Conservation (phyloP, 768 basidiomycete species). For the Cystobasidium tubakii region DNA sequence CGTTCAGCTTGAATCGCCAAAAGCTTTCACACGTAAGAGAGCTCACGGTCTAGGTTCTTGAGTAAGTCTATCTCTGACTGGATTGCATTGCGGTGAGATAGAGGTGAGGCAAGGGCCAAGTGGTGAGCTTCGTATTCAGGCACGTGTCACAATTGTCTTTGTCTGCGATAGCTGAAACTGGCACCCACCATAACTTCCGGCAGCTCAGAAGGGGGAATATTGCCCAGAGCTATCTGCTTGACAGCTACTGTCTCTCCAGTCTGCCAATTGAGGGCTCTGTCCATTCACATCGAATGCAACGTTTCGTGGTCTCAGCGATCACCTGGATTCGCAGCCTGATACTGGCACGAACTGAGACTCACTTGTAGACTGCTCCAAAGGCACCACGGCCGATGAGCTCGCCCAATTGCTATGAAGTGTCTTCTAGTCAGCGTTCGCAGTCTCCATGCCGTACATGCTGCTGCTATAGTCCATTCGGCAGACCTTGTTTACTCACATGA, state of each 20-base stretch:
- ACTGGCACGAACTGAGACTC: neutral
- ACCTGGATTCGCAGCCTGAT: neutral
- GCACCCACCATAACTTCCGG: constrained; percentile 85
- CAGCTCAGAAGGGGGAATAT: constrained; percentile 86
- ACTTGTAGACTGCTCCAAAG: constrained; percentile 36
- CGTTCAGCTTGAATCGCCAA: constrained; percentile 11
- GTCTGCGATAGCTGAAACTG: neutral
- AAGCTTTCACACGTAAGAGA: neutral
- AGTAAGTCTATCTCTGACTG: constrained; percentile 95
- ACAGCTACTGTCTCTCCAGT: constrained; percentile 98
- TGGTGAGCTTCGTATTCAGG: constrained; percentile 45
- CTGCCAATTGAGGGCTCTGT: constrained; percentile 54
- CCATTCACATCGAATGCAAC: neutral
- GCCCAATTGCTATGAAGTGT: constrained; percentile 24
- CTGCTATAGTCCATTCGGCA: neutral
- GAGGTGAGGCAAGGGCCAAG: constrained; percentile 5
- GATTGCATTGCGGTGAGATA: neutral
- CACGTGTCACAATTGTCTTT: neutral
- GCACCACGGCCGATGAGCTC: constrained; percentile 37
- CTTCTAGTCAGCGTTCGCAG: neutral
- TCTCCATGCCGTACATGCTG: neutral
- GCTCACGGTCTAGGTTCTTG: constrained; percentile 84
- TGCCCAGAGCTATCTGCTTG: constrained; percentile 87
- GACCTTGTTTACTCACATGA: constrained; percentile 30
- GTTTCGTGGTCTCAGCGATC: neutral